Evolutionary conservation across 208 protist genomes (phyloP).

Genomic region (Trypanosoma congolense): DNA sequence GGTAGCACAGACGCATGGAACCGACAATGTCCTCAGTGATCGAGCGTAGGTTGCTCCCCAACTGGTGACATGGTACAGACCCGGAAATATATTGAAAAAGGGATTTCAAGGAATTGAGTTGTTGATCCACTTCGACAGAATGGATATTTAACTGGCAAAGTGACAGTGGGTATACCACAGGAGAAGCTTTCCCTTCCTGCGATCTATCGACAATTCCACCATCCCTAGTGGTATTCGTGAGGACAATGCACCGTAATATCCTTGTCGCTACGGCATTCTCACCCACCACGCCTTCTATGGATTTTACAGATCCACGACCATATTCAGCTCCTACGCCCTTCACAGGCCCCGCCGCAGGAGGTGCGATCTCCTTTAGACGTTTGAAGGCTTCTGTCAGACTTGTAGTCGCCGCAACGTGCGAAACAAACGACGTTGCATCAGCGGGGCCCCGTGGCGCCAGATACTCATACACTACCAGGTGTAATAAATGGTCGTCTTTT

Average conservation of each 20-base stretch:
- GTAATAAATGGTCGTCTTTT: background rate
- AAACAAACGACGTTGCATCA: background rate
- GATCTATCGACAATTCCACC: background rate
- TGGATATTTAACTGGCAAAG: constrained; percentile 60
- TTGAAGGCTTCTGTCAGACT: constrained; percentile 11
- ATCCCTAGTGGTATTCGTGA: constrained; percentile 1
- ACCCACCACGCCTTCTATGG: no score
- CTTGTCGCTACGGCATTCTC: no score
- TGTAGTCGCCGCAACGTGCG: constrained; percentile 8
- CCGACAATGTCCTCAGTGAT: constrained; percentile 74
- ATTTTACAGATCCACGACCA: background rate
- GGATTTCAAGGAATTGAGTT: constrained; percentile 52
- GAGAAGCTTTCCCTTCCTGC: background rate
- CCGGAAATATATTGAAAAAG: constrained; percentile 71
- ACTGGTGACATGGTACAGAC: constrained; percentile 47
- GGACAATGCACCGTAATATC: no score
- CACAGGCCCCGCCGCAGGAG: background rate
- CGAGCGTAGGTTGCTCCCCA: constrained; percentile 36
- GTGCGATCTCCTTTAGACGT: background rate
- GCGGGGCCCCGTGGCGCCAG: background rate
- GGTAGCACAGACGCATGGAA: constrained; percentile 50
- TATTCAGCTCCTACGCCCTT: background rate
- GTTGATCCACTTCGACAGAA: constrained; percentile 51
- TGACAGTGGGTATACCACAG: constrained; percentile 13
- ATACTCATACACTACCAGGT: constrained; percentile 20